phyloP scores from a whole-genome alignment of 2,329 filamentous ascomycete genomes.

The Talaromyces sp. region DNA sequence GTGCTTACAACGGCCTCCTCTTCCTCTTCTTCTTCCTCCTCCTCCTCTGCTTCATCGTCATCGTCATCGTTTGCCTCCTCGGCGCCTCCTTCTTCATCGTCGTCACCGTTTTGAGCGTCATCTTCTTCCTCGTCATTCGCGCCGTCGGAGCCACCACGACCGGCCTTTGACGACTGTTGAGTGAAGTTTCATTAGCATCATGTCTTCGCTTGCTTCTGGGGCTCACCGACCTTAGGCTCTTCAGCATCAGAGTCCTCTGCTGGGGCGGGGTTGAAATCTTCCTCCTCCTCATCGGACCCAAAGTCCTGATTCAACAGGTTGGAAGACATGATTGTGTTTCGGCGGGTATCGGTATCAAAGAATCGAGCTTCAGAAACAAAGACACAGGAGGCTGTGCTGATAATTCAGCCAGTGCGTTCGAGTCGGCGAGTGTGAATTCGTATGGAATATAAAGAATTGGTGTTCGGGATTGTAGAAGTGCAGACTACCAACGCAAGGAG shows the following conservation, averaged over 20 bases:
- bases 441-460: conserved; percentile 3
- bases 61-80: conserved; percentile 61
- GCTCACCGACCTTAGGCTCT: conserved; percentile 28
- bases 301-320: conserved; percentile 56
- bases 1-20: conserved; percentile 56
- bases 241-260: conserved; percentile 55
- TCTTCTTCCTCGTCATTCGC: conserved; percentile 46
- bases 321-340: conserved; percentile 37
- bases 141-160: conserved; percentile 46
- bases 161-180: conserved; percentile 30
- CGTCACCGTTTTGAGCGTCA: conserved; percentile 45
- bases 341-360: conserved; percentile 17
- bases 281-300: conserved; percentile 70
- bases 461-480: background rate
- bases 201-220: conserved; percentile 16
- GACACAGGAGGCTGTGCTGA: background rate
- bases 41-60: conserved; percentile 47
- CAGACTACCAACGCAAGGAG: background rate
- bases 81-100: conserved; percentile 52
- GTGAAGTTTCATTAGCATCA: conserved; percentile 21
- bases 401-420: no score
- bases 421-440: background rate
- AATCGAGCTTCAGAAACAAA: background rate
- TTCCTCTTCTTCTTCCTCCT: conserved; percentile 56
- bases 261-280: conserved; percentile 86